phyloP scores from a whole-genome alignment of 1,284 basidiomycete species.

The Stygiomarasmius scandens region DNA sequence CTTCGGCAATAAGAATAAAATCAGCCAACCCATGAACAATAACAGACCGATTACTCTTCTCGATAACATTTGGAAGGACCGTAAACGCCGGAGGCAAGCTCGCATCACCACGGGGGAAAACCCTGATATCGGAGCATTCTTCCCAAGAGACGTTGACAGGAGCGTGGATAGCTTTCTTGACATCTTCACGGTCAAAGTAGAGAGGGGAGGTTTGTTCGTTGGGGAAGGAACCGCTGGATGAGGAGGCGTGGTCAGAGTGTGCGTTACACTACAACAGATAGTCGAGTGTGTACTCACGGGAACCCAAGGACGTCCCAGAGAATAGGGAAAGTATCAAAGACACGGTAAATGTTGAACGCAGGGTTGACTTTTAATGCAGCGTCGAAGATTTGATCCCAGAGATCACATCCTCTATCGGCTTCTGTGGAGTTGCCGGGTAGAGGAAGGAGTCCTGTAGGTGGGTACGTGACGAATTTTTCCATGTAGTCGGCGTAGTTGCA shows the following conservation, averaged over 20 bases:
- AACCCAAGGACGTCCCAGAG: constrained; percentile 80
- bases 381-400: constrained; percentile 66
- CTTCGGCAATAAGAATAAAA: constrained; percentile 72
- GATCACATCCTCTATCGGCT: constrained; percentile 56
- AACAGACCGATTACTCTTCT: constrained; percentile 70
- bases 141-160: constrained; percentile 62
- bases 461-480: constrained; percentile 65
- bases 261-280: too few relatives aligned
- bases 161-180: constrained; percentile 75
- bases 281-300: too few relatives aligned
- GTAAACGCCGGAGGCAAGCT: constrained; percentile 64
- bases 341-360: constrained; percentile 76
- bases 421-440: constrained; percentile 54
- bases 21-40: constrained; percentile 75
- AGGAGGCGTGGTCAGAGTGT: too few relatives aligned
- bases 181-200: constrained; percentile 73
- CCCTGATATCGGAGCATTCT: constrained; percentile 61
- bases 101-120: constrained; percentile 63
- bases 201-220: constrained; percentile 49
- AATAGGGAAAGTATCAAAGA: constrained; percentile 64
- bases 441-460: constrained; percentile 60
- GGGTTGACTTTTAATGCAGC: constrained; percentile 67
- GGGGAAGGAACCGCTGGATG: constrained; percentile 59
- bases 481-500: constrained; percentile 71
- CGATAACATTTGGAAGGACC: constrained; percentile 74